A percentile compares a stretch with the other conserved stretches of the same genome.
Conservation (phyloP, 2,329 filamentous ascomycete genomes). For the Colletotrichum caudatum region DNA sequence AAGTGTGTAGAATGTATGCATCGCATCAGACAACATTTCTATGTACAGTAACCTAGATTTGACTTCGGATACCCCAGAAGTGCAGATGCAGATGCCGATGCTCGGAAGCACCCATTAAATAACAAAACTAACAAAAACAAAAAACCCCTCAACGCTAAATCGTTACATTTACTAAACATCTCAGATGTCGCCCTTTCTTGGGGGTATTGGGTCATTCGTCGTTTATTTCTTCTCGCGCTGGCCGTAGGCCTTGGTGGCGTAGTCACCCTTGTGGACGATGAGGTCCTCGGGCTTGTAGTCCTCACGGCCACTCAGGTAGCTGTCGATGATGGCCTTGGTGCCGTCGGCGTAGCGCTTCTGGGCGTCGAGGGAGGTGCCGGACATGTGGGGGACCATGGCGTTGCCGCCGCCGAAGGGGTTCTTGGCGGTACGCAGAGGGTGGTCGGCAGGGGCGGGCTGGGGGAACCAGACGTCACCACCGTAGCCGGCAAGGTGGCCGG, state of each 20-base stretch:
- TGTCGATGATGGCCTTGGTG: constrained; percentile 89
- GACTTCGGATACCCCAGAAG: constrained; percentile 18
- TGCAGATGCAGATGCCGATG: constrained; percentile 34
- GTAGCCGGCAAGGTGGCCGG: constrained; percentile 90
- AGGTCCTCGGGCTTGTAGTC: constrained; percentile 93
- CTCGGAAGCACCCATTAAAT: background rate
- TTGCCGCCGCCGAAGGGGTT: constrained; percentile 97
- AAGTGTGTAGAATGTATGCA: background rate
- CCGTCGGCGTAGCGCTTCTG: constrained; percentile 92
- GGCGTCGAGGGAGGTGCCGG: constrained; percentile 96
- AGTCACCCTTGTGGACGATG: constrained; percentile 90
- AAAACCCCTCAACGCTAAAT: constrained; percentile 26
- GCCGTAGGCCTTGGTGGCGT: constrained; percentile 94
- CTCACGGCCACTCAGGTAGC: constrained; percentile 87
- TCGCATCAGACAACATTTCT: constrained; percentile 34
- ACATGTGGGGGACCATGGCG: constrained; percentile 99
- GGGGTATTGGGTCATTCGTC: constrained; percentile 18
- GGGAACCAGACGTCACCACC: constrained; percentile 96
- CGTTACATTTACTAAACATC: constrained; percentile 16
- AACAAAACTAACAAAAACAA: no score
- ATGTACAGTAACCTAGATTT: constrained; percentile 35
- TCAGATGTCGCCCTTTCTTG: constrained; percentile 2
- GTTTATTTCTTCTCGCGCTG: constrained; percentile 68
- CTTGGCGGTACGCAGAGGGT: constrained; percentile 91
- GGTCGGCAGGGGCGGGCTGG: constrained; percentile 93